A percentile compares a stretch with the other conserved stretches of the same genome.
phyloP scores from a whole-genome alignment of 306 rosid species.

The Vicia sativa region DNA sequence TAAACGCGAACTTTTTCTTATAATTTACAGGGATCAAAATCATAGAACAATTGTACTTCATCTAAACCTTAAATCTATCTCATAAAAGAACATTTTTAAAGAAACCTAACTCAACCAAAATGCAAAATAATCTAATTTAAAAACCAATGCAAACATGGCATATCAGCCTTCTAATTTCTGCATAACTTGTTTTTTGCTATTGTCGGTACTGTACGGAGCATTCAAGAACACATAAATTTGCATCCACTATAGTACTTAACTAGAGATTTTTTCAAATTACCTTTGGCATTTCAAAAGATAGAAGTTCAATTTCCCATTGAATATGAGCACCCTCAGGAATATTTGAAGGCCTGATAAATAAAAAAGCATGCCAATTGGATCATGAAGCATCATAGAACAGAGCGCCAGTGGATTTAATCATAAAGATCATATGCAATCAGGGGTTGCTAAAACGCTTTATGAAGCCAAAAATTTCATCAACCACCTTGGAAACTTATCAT shows the following conservation, averaged over 20 bases:
- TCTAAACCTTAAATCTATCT: constrained; percentile 26
- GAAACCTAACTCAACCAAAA: constrained; percentile 15
- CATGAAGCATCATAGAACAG: constrained; percentile 30
- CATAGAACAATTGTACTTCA: constrained; percentile 24
- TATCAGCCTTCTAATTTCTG: constrained; percentile 25
- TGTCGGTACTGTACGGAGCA: background rate
- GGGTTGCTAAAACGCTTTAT: constrained; percentile 16
- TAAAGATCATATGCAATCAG: constrained; percentile 18
- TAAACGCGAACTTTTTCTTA: constrained; percentile 4
- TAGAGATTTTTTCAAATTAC: constrained; percentile 41
- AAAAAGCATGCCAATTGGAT: constrained; percentile 29
- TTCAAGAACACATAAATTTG: constrained; percentile 3
- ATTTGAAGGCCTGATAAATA: constrained; percentile 66
- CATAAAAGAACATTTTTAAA: constrained; percentile 4
- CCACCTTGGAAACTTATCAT: constrained; percentile 90
- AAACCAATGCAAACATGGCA: constrained; percentile 20
- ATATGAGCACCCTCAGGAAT: constrained; percentile 88
- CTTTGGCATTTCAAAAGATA: constrained; percentile 93
- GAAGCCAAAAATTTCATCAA: constrained; percentile 30
- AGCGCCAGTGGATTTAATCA: constrained; percentile 18
- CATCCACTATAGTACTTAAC: constrained; percentile 11
- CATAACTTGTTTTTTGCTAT: constrained; percentile 9
- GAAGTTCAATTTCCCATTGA: constrained; percentile 97
- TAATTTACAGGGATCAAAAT: constrained; percentile 22
- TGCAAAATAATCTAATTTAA: background rate